Evolutionary conservation across 2,329 filamentous ascomycete genomes (phyloP).

Genomic region (Camillea tinctor): DNA sequence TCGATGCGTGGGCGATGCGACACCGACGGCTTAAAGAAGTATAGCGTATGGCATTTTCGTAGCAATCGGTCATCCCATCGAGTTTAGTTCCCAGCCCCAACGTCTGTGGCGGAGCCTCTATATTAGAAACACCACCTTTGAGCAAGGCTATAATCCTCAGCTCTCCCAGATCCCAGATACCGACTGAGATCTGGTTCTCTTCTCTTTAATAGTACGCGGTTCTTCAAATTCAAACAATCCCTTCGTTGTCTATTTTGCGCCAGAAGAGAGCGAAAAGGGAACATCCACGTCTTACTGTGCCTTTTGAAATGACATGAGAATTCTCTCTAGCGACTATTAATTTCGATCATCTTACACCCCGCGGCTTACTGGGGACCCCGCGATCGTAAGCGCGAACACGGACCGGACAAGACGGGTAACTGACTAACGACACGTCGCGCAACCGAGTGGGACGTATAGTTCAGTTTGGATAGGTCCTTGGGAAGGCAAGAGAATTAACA

Average conservation of each 20-base stretch:
- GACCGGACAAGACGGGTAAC: too few relatives aligned
- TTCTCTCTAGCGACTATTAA: constrained; percentile 5
- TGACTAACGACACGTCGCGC: neutral
- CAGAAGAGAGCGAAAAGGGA: too few relatives aligned
- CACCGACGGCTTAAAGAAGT: constrained; percentile 25
- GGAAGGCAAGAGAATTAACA: neutral
- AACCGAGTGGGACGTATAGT: neutral
- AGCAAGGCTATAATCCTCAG: constrained; percentile 13
- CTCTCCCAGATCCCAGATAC: constrained; percentile 3
- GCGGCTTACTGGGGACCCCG: neutral
- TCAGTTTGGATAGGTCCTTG: neutral
- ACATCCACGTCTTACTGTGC: too few relatives aligned
- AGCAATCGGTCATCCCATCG: constrained; percentile 30
- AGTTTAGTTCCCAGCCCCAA: constrained; percentile 22
- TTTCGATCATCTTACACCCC: constrained; percentile 7
- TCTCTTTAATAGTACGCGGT: neutral
- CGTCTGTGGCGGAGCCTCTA: constrained; percentile 18
- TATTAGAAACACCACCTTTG: constrained; percentile 14
- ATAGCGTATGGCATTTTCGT: constrained; percentile 18
- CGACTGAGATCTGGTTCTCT: constrained; percentile 5
- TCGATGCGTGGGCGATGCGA: constrained; percentile 13
- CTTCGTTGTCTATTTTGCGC: too few relatives aligned
- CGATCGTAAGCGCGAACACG: neutral
- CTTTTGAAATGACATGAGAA: neutral
- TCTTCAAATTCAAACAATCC: too few relatives aligned